Base-by-base conservation (phyloP, 2,329 filamentous ascomycete species). In the Verruconis gallopava region DNA sequence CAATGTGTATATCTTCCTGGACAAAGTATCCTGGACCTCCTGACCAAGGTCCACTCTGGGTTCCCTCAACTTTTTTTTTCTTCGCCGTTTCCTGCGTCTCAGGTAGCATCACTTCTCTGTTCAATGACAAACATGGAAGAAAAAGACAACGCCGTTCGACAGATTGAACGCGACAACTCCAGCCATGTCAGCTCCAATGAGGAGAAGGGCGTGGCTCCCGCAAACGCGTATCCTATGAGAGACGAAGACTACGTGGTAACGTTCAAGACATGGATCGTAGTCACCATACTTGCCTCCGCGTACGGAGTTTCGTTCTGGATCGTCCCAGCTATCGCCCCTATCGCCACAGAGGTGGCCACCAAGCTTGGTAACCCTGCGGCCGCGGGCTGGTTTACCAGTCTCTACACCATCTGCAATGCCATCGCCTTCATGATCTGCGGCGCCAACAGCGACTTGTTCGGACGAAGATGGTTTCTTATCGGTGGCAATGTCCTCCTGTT, bases 241-340 rank as follows among this genome's bases (percentile, higher is more conserved):
- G 38, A 33, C 20, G 51, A 53, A 20, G 18, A 48, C 14, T 48
- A 51, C 5, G 43, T 22, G 5, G 48, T 55, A 14, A 55, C 53
- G 1, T 48, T 44, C 44, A 55, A 54, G 40, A 54, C 52, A 25
- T 53, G 53, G 53, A 45, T 47, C 33, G 53, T 55, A 21, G 53
- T 55, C 30, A 51, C 53, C 22, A 47, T 50, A 35, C 39, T 42
- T 35, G 39, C 38, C 14, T 40, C 38, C 15, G 20, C 38, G 9
- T 40, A 40, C 18, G 38, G 38, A 15, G 38, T 40, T 15, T 46
- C 45, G 14, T 55, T 56, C 41, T 55, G 53, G 53, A 53, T 50
- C 3, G 53, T 56, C 2, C 54, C 54, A 2, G 52, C 54, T 4
- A 54, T 49, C 1, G 49, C 51, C 1, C 52, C 53, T 4, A 49